A percentile compares a stretch with the other conserved stretches of the same genome.
These are phyloP conservation scores for Grosmannia serpens DNA, from an alignment of 2,329 filamentous ascomycete species.

Conservation along the genomic window DNA sequence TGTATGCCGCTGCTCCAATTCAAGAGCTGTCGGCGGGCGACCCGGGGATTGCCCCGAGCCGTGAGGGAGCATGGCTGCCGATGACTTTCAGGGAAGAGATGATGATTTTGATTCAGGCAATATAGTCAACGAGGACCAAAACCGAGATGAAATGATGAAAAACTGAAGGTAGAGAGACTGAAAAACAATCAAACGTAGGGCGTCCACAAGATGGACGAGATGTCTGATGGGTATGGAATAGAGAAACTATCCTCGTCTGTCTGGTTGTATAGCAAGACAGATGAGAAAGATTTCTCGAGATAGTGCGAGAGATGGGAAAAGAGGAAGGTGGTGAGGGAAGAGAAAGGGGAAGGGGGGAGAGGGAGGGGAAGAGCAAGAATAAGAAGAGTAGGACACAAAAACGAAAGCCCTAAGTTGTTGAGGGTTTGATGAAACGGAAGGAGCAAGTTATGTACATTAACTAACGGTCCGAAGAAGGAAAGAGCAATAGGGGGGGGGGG, in stretches of 20 bases:
- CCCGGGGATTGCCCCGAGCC: not conserved
- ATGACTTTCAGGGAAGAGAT: not conserved
- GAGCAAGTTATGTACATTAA: not conserved
- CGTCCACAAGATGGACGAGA: not conserved
- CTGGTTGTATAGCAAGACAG: not conserved
- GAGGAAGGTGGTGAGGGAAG: not conserved
- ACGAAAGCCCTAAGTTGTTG: not conserved
- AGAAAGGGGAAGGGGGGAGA: not conserved
- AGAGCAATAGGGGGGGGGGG: not conserved
- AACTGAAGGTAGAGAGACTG: not conserved
- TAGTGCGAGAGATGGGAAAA: not conserved
- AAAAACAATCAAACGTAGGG: not conserved
- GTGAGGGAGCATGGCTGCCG: not conserved
- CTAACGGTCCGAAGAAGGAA: not conserved
- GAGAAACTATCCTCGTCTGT: not conserved
- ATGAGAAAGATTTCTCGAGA: too few species aligned
- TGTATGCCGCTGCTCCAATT: not conserved
- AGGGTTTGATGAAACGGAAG: not conserved
- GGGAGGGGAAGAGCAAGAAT: too few species aligned
- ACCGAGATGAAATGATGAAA: not conserved
- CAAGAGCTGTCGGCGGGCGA: not conserved
- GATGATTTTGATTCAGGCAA: not conserved
- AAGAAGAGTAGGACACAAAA: not conserved
- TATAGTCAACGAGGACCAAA: not conserved
- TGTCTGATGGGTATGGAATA: not conserved